These are phyloP conservation scores for Neckera pumila DNA, from an alignment of 225 moss, liverwort and hornwort genomes.

Conservation along the genomic window DNA sequence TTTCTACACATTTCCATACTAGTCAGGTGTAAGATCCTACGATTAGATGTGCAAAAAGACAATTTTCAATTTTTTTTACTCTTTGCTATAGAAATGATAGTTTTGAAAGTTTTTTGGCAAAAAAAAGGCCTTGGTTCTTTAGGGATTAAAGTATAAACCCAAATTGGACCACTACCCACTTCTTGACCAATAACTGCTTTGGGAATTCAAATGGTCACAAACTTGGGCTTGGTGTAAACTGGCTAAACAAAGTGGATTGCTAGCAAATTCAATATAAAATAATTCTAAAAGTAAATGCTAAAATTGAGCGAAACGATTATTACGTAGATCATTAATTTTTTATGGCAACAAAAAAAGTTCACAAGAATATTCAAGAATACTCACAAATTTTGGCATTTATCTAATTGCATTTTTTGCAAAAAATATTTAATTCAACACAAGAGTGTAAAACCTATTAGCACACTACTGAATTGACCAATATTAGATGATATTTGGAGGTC, in stretches of 20 bases:
- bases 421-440: no score
- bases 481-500: no score
- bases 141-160: no score
- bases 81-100: no score
- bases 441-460: rapidly evolving
- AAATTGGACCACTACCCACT: not conserved
- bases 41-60: no score
- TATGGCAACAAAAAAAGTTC: not conserved
- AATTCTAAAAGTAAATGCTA: not conserved
- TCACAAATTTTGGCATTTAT: not conserved
- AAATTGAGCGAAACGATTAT: rapidly evolving
- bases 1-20: no score
- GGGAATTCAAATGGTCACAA: rapidly evolving
- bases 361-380: not conserved
- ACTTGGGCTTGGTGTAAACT: not conserved
- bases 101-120: no score
- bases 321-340: no score
- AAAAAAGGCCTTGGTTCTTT: no score
- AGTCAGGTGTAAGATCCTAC: no score
- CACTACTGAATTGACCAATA: rapidly evolving
- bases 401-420: not conserved
- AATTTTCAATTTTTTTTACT: no score
- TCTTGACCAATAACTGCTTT: not conserved
- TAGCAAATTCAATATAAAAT: no score
- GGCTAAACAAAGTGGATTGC: rapidly evolving